Evolutionary conservation across 768 basidiomycete genomes (phyloP).

Genomic region (Lactarius tabidus): DNA sequence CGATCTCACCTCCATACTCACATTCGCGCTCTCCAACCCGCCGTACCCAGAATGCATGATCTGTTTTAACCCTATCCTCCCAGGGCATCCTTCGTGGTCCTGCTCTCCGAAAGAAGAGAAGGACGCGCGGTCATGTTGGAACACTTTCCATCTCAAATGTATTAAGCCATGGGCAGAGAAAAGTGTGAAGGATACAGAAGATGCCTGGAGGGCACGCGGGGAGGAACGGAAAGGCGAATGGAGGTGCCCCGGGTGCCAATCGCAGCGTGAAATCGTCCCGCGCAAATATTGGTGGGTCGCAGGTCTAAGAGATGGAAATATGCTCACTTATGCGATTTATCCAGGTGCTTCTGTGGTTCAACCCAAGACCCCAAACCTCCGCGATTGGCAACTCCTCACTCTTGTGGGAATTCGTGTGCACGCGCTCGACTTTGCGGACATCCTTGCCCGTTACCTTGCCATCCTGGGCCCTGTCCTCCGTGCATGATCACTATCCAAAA

Average conservation of each 20-base stretch:
- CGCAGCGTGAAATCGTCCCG: conserved; percentile 63
- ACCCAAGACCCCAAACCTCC: conserved; percentile 67
- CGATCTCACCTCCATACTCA: conserved; percentile 74
- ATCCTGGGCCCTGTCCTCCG: conserved; percentile 95
- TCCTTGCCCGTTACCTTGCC: conserved; percentile 79
- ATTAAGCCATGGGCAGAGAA: conserved; percentile 85
- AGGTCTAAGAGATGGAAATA: background rate
- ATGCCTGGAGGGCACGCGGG: conserved; percentile 70
- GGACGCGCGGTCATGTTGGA: conserved; percentile 73
- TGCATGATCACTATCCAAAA: conserved; percentile 76
- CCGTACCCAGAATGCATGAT: conserved; percentile 79
- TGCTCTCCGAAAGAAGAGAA: conserved; percentile 53
- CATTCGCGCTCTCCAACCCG: conserved; percentile 56
- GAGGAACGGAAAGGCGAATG: conserved; percentile 72
- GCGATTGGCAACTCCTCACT: conserved; percentile 69
- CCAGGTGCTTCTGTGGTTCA: conserved; percentile 82
- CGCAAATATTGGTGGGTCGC: conserved; percentile 57
- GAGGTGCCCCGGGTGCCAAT: conserved; percentile 93
- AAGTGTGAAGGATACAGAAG: conserved; percentile 66
- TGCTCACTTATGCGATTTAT: background rate
- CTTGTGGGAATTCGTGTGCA: conserved; percentile 67
- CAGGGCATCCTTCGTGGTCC: conserved; percentile 81
- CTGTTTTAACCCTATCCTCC: conserved; percentile 78
- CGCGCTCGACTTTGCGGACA: conserved; percentile 67
- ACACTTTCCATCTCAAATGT: conserved; percentile 86